A percentile compares a stretch with the other conserved stretches of the same genome.
These are phyloP conservation scores for Zasmidium citrigriseum DNA, from an alignment of 2,329 filamentous ascomycete genomes.

Conservation along the genomic window DNA sequence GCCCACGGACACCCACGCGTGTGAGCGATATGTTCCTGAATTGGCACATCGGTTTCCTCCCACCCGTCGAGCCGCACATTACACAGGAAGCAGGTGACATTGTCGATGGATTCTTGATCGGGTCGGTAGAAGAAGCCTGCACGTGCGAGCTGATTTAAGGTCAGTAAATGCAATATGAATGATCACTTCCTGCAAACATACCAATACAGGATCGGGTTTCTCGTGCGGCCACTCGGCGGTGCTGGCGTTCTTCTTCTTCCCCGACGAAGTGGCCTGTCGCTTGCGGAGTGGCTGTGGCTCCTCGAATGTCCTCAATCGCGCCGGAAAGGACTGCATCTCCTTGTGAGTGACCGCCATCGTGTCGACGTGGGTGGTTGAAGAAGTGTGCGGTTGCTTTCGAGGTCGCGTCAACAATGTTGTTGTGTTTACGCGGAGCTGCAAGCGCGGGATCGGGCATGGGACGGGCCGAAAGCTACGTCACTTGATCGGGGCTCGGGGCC, in stretches of 20 bases:
- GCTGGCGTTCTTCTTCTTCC: slow-evolving; percentile 57
- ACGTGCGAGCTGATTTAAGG: slow-evolving; percentile 68
- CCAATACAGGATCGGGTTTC: slow-evolving; percentile 64
- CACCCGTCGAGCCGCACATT: slow-evolving; percentile 83
- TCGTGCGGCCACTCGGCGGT: slow-evolving; percentile 74
- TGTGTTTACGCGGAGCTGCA: not conserved
- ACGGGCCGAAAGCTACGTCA: not conserved
- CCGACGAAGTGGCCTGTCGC: slow-evolving; percentile 66
- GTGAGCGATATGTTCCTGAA: slow-evolving; percentile 83
- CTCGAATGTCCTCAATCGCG: slow-evolving; percentile 79
- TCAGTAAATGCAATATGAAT: slow-evolving; percentile 16
- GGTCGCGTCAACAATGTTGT: not conserved
- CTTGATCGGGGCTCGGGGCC: not conserved
- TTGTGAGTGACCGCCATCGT: slow-evolving; percentile 40
- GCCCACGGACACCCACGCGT: slow-evolving; percentile 86
- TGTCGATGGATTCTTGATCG: slow-evolving; percentile 73
- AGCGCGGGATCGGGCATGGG: not conserved
- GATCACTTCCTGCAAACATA: slow-evolving; percentile 41
- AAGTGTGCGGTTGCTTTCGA: not conserved
- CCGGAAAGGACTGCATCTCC: slow-evolving; percentile 66
- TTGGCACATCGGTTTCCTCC: slow-evolving; percentile 82
- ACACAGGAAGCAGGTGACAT: slow-evolving; percentile 87
- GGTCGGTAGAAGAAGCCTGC: slow-evolving; percentile 92
- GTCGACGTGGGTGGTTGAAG: not conserved
- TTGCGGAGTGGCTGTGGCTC: slow-evolving; percentile 63